phyloP scores from a whole-genome alignment of 1,139 yeast genomes.

The Ashbya aceris region DNA sequence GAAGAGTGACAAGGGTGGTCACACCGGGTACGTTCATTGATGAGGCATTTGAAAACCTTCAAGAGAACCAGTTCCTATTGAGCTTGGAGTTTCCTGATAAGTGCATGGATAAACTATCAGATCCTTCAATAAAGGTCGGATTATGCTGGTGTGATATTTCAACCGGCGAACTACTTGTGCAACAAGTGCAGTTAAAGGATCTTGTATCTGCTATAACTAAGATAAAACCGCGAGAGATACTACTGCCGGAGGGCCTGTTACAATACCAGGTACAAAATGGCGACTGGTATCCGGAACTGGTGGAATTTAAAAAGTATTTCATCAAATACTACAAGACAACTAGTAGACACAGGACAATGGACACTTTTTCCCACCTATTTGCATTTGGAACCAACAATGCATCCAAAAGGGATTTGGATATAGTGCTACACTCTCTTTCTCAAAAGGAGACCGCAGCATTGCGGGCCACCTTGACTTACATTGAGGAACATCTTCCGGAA shows the following conservation, averaged over 20 bases:
- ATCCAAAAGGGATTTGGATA: conserved; percentile 18
- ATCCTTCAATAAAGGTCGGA: conserved; percentile 49
- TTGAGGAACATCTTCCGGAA: conserved; percentile 50
- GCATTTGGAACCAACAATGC: conserved; percentile 18
- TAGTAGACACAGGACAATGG: conserved; percentile 28
- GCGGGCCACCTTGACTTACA: conserved; percentile 45
- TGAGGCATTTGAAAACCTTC: conserved; percentile 70
- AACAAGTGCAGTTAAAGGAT: conserved; percentile 31
- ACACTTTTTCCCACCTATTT: conserved; percentile 29
- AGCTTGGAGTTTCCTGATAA: conserved; percentile 53
- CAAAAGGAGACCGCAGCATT: conserved; percentile 46
- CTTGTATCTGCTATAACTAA: conserved; percentile 31
- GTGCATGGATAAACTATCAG: conserved; percentile 36
- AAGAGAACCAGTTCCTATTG: conserved; percentile 60
- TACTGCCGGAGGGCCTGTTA: conserved; percentile 29
- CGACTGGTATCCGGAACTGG: conserved; percentile 49
- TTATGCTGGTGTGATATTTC: conserved; percentile 86
- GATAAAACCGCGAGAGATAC: conserved; percentile 32
- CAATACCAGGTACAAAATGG: conserved; percentile 35
- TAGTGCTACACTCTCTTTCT: conserved; percentile 26
- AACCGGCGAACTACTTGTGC: conserved; percentile 64
- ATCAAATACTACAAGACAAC: conserved; percentile 43
- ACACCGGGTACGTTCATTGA: conserved; percentile 92
- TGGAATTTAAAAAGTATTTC: conserved; percentile 53
- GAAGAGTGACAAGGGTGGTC: conserved; percentile 71